Conservation (phyloP, 257 asterid genomes). For the Ajuga chamaepitys region DNA sequence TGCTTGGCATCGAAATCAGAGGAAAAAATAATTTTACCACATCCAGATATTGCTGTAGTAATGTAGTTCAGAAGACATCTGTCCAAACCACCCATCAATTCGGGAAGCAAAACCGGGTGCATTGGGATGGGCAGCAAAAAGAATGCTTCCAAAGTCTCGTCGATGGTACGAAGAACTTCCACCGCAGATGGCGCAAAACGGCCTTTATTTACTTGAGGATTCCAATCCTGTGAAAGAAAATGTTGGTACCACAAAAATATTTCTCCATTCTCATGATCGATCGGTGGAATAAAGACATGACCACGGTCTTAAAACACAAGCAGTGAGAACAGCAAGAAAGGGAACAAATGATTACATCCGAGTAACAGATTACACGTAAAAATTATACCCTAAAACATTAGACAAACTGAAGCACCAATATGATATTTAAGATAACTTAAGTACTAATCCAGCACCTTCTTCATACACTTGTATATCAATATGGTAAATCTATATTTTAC, state of each 20-base stretch:
- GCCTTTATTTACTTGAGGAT: slow-evolving; percentile 69
- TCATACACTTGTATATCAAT: too few relatives aligned
- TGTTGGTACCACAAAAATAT: neutral
- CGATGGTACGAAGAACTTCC: slow-evolving; percentile 79
- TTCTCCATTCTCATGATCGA: neutral
- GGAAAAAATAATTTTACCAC: slow-evolving; percentile 46
- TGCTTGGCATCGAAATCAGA: neutral
- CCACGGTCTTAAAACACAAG: too few relatives aligned
- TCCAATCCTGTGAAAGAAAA: slow-evolving; percentile 57
- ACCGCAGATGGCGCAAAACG: slow-evolving; percentile 84
- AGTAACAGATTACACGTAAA: too few relatives aligned
- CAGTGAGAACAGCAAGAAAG: too few relatives aligned
- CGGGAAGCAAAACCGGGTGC: slow-evolving; percentile 85
- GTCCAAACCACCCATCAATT: slow-evolving; percentile 64
- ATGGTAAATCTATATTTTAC: too few relatives aligned
- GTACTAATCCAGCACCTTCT: too few relatives aligned
- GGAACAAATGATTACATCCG: too few relatives aligned
- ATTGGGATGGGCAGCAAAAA: slow-evolving; percentile 85
- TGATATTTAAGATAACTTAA: too few relatives aligned
- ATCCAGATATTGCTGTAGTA: slow-evolving; percentile 56
- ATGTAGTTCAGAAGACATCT: slow-evolving; percentile 60
- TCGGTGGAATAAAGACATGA: too few relatives aligned
- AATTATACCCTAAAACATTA: too few relatives aligned
- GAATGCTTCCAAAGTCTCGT: slow-evolving; percentile 90
- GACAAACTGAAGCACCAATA: too few relatives aligned